Conservation (phyloP, 2,329 filamentous ascomycete species). For the Chaetomiaceae sp. region DNA sequence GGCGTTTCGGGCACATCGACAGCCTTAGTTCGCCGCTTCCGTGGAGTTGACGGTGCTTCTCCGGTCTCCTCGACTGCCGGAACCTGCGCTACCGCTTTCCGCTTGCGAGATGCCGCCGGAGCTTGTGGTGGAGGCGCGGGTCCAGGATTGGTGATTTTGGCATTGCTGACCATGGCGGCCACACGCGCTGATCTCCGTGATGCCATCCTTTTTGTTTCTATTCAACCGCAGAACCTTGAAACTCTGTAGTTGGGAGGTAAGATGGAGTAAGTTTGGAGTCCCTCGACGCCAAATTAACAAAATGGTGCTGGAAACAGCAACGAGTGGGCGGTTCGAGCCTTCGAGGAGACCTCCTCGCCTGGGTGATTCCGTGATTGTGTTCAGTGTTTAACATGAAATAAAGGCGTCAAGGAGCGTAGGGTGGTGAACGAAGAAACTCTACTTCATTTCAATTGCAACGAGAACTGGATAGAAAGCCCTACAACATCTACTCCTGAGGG, state of each 20-base stretch:
- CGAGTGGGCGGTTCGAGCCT: no score
- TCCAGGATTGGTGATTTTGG: constrained; percentile 8
- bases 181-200: constrained; percentile 39
- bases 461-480: no score
- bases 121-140: constrained; percentile 16
- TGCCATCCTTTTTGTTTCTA: constrained; percentile 25
- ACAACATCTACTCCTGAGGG: no score
- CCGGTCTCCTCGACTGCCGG: constrained; percentile 3
- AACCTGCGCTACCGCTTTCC: constrained; percentile 25
- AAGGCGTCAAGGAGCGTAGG: no score
- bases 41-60: constrained; percentile 23
- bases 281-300: no score
- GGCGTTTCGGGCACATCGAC: constrained; percentile 42
- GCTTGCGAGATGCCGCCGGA: constrained; percentile 26
- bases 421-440: no score
- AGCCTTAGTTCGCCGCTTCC: constrained; percentile 27
- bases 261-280: no score
- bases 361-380: no score
- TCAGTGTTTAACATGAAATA: no score
- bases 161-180: constrained; percentile 28
- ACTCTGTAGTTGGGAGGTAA: not conserved
- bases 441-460: no score
- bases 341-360: no score
- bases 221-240: not conserved
- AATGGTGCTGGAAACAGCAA: no score